Percentiles rank a stretch among this genome's conserved stretches.
Evolutionary conservation across 805 yeast genomes (phyloP).

Genomic region (Isabelozyma pseudorhagii): DNA sequence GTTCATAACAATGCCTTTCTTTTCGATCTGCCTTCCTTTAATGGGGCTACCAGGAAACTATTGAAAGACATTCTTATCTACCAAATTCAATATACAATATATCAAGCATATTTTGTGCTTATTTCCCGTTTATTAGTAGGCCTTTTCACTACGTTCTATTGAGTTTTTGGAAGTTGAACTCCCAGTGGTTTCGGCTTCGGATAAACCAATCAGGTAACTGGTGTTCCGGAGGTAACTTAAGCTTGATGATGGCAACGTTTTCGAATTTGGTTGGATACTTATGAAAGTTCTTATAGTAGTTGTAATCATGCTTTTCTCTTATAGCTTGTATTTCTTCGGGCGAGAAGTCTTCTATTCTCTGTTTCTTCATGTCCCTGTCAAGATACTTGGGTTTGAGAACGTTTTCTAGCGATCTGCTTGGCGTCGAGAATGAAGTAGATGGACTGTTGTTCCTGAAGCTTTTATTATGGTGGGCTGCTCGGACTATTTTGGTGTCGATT

Average conservation of each 20-base stretch:
- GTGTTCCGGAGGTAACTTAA: constrained; percentile 59
- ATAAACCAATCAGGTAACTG: constrained; percentile 76
- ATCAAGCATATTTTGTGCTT: neutral
- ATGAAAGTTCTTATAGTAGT: constrained; percentile 41
- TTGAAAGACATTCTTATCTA: too few species aligned
- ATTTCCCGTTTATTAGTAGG: neutral
- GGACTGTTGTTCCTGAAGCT: constrained; percentile 11
- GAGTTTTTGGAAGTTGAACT: constrained; percentile 29
- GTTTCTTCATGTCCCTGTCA: constrained; percentile 1
- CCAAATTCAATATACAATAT: neutral
- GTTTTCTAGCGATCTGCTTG: neutral
- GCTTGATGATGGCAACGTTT: constrained; percentile 36
- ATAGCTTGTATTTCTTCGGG: constrained; percentile 7
- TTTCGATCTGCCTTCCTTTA: too few species aligned
- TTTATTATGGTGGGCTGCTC: constrained; percentile 11
- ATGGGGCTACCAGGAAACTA: too few species aligned
- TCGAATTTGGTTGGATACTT: constrained; percentile 27
- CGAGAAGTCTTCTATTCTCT: constrained; percentile 3
- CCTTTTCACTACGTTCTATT: constrained; percentile 2
- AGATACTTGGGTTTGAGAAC: neutral
- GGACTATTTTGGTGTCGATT: constrained; percentile 26
- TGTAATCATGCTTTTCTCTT: constrained; percentile 24
- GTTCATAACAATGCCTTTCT: too few species aligned
- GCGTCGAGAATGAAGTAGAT: neutral
- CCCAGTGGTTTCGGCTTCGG: constrained; percentile 65